phyloP scores from a whole-genome alignment of 352 stramenopile genomes.

The Pythium oligandrum region DNA sequence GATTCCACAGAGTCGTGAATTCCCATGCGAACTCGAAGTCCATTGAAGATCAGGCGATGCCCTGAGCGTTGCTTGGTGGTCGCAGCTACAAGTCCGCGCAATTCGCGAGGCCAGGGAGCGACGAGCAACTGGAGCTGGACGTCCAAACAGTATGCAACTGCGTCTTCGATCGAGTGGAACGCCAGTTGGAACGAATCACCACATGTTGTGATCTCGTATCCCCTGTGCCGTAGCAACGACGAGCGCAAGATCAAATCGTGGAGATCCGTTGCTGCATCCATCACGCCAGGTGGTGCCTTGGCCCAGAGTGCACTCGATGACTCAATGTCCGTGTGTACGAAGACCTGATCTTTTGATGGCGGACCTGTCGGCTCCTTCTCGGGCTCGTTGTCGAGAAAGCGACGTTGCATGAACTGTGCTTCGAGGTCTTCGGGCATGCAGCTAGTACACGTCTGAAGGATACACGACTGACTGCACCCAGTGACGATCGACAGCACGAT shows the following conservation, averaged over 20 bases:
- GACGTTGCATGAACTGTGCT: no score
- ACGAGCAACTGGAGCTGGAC: conserved; percentile 10
- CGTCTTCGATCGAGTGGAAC: conserved; percentile 16
- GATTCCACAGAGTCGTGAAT: conserved; percentile 9
- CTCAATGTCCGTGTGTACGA: conserved; percentile 22
- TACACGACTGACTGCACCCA: neutral
- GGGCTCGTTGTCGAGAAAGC: neutral
- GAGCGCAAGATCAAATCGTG: conserved; percentile 13
- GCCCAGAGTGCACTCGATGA: conserved; percentile 17
- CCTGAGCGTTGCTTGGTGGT: neutral
- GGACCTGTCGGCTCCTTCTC: neutral
- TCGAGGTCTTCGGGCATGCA: conserved; percentile 1
- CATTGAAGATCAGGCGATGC: conserved; percentile 8
- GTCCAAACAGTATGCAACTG: conserved; percentile 16
- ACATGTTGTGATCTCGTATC: conserved; percentile 18
- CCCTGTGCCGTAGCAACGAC: conserved; percentile 5
- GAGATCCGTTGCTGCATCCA: conserved; percentile 3
- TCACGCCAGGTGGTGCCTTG: neutral
- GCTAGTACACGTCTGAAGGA: neutral
- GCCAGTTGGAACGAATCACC: conserved; percentile 20
- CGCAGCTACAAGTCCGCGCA: conserved; percentile 8
- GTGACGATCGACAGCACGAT: neutral
- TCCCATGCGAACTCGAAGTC: conserved; percentile 16
- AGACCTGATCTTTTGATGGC: conserved; percentile 2
- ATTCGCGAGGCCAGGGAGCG: conserved; percentile 7